phyloP scores from a whole-genome alignment of 257 asterid genomes.

The Nicotiana knightiana region DNA sequence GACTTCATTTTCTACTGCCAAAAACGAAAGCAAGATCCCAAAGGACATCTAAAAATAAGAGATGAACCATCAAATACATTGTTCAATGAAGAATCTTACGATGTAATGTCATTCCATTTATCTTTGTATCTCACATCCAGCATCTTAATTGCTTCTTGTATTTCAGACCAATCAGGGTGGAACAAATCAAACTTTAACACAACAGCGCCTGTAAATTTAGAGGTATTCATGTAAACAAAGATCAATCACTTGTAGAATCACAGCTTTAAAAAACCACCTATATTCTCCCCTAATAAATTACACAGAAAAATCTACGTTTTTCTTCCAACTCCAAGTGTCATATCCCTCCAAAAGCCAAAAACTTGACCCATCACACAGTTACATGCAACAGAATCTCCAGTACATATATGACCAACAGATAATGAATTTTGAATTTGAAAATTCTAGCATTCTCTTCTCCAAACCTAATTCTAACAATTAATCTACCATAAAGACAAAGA shows the following conservation, averaged over 20 bases:
- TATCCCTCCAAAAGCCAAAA: not conserved
- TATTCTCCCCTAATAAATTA: conserved; percentile 5
- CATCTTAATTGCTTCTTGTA: conserved; percentile 51
- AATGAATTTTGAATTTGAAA: not conserved
- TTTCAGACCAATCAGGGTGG: conserved; percentile 47
- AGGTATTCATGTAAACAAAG: conserved; percentile 9
- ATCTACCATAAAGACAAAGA: not conserved
- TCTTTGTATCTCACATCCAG: conserved; percentile 48
- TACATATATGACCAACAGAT: not conserved
- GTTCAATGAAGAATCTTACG: conserved; percentile 30
- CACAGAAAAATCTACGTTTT: not conserved
- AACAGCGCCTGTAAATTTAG: conserved; percentile 33
- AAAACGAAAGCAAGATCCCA: not conserved
- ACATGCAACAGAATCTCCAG: not conserved
- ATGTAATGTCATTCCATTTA: conserved; percentile 39
- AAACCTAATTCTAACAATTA: not conserved
- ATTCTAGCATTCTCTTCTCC: not conserved
- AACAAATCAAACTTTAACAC: conserved; percentile 47
- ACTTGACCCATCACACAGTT: not conserved
- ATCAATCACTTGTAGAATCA: conserved; percentile 1
- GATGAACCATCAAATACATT: conserved; percentile 5
- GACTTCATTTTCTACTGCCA: not conserved
- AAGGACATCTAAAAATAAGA: not conserved
- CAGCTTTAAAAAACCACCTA: conserved; percentile 4
- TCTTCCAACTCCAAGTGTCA: not conserved